phyloP scores from a whole-genome alignment of 2,329 filamentous ascomycete species.

The Exutisphaerella laricina region DNA sequence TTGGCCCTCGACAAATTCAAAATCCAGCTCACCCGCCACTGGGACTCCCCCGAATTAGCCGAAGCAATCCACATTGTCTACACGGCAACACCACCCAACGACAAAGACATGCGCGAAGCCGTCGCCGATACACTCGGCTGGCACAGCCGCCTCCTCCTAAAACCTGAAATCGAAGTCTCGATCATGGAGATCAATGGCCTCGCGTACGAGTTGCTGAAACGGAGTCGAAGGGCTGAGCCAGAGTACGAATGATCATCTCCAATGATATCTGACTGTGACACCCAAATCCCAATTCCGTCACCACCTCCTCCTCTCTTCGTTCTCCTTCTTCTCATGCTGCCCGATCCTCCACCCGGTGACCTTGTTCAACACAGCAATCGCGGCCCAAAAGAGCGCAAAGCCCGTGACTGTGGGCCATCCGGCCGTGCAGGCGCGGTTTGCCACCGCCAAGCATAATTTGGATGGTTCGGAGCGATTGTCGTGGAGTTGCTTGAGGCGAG shows the following conservation, averaged over 20 bases:
- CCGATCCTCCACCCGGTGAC: too few relatives aligned
- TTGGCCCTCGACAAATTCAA: conserved; percentile 26
- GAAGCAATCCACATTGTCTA: conserved; percentile 29
- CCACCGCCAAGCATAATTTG: too few relatives aligned
- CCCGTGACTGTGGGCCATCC: too few relatives aligned
- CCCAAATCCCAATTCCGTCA: too few relatives aligned
- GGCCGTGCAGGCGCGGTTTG: too few relatives aligned
- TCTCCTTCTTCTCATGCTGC: too few relatives aligned
- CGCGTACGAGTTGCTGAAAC: conserved; percentile 27
- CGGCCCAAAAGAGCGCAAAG: too few relatives aligned
- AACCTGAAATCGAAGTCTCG: conserved; percentile 25
- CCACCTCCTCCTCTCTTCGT: too few relatives aligned
- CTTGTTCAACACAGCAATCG: too few relatives aligned
- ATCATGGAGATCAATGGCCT: conserved; percentile 28
- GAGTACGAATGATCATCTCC: conserved; percentile 14
- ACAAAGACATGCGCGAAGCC: conserved; percentile 31
- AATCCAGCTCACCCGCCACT: conserved; percentile 22
- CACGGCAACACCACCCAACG: conserved; percentile 23
- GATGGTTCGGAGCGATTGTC: too few relatives aligned
- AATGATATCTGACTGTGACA: too few relatives aligned
- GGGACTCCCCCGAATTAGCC: conserved; percentile 27
- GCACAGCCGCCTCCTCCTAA: conserved; percentile 23
- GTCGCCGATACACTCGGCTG: conserved; percentile 26
- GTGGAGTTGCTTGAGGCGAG: too few relatives aligned
- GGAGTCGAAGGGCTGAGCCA: conserved; percentile 19